Percentiles rank a stretch among this genome's conserved stretches.
These are phyloP conservation scores for Adansonia digitata DNA, from an alignment of 345 rosid genomes.

Conservation along the genomic window DNA sequence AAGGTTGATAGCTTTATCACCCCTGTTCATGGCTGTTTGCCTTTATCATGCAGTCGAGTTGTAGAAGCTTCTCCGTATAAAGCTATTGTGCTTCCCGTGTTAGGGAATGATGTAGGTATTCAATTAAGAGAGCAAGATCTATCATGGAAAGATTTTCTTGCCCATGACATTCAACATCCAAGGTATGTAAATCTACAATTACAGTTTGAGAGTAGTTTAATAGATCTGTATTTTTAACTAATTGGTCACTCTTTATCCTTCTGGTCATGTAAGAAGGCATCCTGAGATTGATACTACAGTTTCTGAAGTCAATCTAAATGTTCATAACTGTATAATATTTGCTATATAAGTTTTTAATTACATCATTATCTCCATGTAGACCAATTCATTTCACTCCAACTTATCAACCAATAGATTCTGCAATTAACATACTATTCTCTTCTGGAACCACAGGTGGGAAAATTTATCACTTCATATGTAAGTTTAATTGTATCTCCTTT, in stretches of 20 bases:
- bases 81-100: slow-evolving; percentile 65
- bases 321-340: neutral
- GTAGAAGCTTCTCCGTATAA: slow-evolving; percentile 67
- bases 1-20: neutral
- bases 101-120: slow-evolving; percentile 41
- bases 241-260: neutral
- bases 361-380: slow-evolving; percentile 27
- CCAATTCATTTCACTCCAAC: slow-evolving; percentile 38
- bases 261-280: neutral
- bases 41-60: slow-evolving; percentile 55
- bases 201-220: neutral
- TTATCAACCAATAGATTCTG: slow-evolving; percentile 51
- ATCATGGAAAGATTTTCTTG: slow-evolving; percentile 64
- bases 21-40: neutral
- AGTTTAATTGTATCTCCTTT: neutral
- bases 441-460: slow-evolving; percentile 87
- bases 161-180: slow-evolving; percentile 26
- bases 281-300: neutral
- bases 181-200: slow-evolving; percentile 49
- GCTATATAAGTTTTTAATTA: neutral
- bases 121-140: slow-evolving; percentile 63
- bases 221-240: neutral
- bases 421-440: slow-evolving; percentile 81
- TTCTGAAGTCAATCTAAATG: neutral
- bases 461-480: neutral